Evolutionary conservation across 1,284 basidiomycete species (phyloP).

Genomic region (Sanghuangporus sanghuang): DNA sequence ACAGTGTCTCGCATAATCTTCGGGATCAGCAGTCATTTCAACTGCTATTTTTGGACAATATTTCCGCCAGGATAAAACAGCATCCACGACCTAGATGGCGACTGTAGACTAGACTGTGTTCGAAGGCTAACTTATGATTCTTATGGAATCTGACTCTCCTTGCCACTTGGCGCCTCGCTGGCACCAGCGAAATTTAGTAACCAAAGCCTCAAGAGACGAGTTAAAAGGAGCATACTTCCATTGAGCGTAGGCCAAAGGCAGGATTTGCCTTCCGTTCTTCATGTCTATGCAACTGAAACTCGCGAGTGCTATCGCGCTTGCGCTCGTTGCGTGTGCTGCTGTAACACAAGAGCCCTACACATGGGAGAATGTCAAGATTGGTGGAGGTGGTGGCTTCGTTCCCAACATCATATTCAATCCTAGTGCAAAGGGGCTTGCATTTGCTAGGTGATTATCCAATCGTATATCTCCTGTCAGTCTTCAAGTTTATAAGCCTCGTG

Average conservation of each 20-base stretch:
- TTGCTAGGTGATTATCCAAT: constrained; percentile 1
- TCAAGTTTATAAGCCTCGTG: not conserved
- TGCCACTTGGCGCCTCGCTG: not conserved
- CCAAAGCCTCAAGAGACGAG: not conserved
- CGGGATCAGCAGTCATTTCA: not conserved
- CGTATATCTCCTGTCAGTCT: not conserved
- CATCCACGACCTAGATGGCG: not conserved
- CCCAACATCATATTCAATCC: constrained; percentile 62
- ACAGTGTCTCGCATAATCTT: not conserved
- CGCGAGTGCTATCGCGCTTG: not conserved
- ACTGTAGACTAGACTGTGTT: not conserved
- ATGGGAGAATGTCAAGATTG: constrained; percentile 64
- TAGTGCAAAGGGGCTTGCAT: constrained; percentile 40
- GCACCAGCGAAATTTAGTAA: not conserved
- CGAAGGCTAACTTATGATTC: not conserved
- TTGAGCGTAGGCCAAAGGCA: not conserved
- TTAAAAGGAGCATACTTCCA: not conserved
- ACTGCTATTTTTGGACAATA: not conserved
- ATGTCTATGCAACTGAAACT: not conserved
- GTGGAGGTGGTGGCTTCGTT: constrained; percentile 44
- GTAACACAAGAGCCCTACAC: constrained; percentile 45
- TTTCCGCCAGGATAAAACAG: not conserved
- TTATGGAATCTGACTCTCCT: not conserved
- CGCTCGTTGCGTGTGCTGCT: constrained; percentile 22
- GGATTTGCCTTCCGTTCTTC: not conserved